Percentiles rank a stretch among this genome's conserved stretches.
Conservation (phyloP, 331 rosid genomes). For the Quercus lobata region DNA sequence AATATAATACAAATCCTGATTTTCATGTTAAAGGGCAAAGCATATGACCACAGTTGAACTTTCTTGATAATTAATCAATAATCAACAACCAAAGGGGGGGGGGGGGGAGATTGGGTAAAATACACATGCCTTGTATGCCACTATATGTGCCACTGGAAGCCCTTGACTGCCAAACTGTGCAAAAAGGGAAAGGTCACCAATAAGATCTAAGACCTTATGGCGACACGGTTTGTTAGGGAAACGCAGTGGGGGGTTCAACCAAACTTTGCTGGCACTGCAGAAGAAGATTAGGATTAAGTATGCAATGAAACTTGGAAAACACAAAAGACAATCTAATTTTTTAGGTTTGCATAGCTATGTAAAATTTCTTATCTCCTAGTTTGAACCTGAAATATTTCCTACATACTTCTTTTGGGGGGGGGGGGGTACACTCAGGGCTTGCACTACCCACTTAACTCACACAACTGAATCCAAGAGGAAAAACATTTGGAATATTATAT, state of each 20-base stretch:
- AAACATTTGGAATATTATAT: not conserved
- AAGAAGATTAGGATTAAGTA: slow-evolving; percentile 13
- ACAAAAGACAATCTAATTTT: not conserved
- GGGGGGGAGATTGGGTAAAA: not conserved
- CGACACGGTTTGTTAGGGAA: slow-evolving; percentile 81
- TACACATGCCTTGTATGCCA: slow-evolving; percentile 63
- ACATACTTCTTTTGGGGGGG: not conserved
- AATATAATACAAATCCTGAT: not conserved
- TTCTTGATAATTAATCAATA: not conserved
- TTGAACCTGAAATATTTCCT: not conserved
- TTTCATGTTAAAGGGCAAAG: not conserved
- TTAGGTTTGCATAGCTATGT: slow-evolving; percentile 1
- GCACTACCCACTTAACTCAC: not conserved
- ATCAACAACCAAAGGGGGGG: not conserved
- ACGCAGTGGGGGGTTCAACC: slow-evolving; percentile 87
- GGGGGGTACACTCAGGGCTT: not conserved
- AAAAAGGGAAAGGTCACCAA: slow-evolving; percentile 80
- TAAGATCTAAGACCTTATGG: slow-evolving; percentile 82
- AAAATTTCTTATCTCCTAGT: not conserved
- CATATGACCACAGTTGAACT: not conserved
- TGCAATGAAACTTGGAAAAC: not conserved
- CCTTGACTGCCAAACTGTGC: slow-evolving; percentile 83
- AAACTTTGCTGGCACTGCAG: slow-evolving; percentile 62
- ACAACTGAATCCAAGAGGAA: not conserved
- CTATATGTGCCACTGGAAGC: slow-evolving; percentile 73